A percentile compares a stretch with the other conserved stretches of the same genome.
phyloP scores from a whole-genome alignment of 768 basidiomycete species.

The Xerocomellus chrysenteron region DNA sequence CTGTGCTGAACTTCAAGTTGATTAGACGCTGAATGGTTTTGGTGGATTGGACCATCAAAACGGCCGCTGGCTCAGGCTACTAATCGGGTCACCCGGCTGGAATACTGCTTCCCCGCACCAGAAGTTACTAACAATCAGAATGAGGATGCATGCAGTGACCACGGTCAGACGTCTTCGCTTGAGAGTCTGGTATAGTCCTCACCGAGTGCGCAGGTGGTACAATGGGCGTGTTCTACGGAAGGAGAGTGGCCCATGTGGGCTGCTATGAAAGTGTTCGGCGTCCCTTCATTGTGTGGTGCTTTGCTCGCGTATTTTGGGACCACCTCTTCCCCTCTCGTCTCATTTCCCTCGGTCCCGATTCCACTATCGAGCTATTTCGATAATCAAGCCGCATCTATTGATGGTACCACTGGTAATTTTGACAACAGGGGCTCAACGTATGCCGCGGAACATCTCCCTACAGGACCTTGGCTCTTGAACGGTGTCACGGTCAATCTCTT shows the following conservation, averaged over 20 bases:
- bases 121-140: background rate
- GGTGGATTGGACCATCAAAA: background rate
- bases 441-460: constrained; percentile 40
- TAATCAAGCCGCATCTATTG: constrained; percentile 44
- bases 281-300: constrained; percentile 22
- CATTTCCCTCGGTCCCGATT: constrained; percentile 35
- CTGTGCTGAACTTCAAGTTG: background rate
- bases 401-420: constrained; percentile 40
- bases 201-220: constrained; percentile 8
- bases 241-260: constrained; percentile 8
- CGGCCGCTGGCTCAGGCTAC: background rate
- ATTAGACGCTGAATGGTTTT: background rate
- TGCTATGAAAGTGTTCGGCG: constrained; percentile 17
- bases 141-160: background rate
- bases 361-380: constrained; percentile 34
- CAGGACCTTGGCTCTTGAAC: constrained; percentile 38
- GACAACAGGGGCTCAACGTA: constrained; percentile 41
- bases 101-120: background rate
- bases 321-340: constrained; percentile 9
- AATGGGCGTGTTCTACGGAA: constrained; percentile 9
- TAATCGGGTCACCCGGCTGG: background rate
- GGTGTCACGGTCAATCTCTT: constrained; percentile 36
- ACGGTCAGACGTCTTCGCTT: constrained; percentile 14
- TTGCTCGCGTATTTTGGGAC: constrained; percentile 21
- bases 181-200: background rate